A percentile compares a stretch with the other conserved stretches of the same genome.
Conservation (phyloP, 257 asterid genomes). For the Salvia hispanica region DNA sequence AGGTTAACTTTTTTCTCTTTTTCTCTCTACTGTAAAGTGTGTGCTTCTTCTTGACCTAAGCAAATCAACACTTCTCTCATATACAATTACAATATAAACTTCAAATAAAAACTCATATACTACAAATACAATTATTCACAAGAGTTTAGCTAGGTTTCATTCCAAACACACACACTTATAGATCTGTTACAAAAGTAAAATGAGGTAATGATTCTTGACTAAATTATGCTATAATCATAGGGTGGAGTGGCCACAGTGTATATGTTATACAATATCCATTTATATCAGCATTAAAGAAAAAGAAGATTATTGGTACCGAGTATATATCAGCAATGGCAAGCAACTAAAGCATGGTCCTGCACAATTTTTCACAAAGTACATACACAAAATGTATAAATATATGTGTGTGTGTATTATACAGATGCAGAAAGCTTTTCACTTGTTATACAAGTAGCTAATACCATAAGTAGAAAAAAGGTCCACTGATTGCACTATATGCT, state of each 20-base stretch:
- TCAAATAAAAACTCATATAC: background rate
- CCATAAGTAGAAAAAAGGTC: background rate
- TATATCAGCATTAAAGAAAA: background rate
- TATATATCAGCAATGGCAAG: background rate
- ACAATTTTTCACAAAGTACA: no score
- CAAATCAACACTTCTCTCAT: background rate
- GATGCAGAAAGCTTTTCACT: constrained; percentile 4
- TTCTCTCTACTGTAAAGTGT: background rate
- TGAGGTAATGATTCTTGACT: background rate
- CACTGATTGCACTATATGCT: constrained; percentile 11
- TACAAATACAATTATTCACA: background rate
- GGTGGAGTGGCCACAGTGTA: background rate
- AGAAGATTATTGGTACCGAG: constrained; percentile 1
- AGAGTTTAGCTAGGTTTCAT: background rate
- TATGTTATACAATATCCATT: background rate
- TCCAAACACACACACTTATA: background rate
- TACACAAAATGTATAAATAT: no score
- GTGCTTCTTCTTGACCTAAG: constrained; percentile 6
- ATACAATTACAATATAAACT: background rate
- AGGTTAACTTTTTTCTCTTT: background rate
- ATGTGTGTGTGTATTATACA: no score
- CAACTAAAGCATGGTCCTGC: constrained; percentile 24
- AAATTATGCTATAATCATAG: background rate
- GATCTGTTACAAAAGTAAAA: background rate
- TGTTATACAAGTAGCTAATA: constrained; percentile 16